Base-by-base conservation (phyloP, 2,329 filamentous ascomycete species). In the Stagonosporopsis rhizophila region DNA sequence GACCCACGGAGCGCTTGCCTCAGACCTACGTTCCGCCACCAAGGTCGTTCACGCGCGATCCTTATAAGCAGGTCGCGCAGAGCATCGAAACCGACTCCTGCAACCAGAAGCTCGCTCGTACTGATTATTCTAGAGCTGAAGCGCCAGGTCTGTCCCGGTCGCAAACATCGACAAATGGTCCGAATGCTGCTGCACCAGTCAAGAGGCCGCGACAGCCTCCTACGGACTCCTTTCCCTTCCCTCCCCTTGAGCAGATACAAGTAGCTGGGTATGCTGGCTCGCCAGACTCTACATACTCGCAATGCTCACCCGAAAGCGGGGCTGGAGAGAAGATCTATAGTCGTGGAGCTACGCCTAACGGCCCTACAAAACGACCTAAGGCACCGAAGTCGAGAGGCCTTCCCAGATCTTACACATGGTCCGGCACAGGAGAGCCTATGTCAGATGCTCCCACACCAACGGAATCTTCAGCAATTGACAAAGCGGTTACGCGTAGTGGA, bases 401-500 rank as follows among this genome's bases (percentile, higher is more conserved):
- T 19, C 62, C 71, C 6, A 67, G 73, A 47, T 76, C 74, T 19
- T 67, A 77, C 25, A 77, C 75, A 5, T 76, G 75, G 75, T 74
- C 73, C 28, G 73, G 69, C 32, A 54, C 61, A 30, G 69, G 61
- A 27, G 74, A 74, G 49, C 64, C 66, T 4, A 71, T 71, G 64
- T 74, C 73, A 34, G 74, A 75, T 60, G 67, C 66, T 11, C 61
- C 67, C 23, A 60, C 57, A 6, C 65, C 71, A 27, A 58, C 59
- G 19, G 70, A 74, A 9, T 32, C 40, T 20, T 19, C 23, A 17
- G 40, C 28, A 2, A 42, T 22, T 22, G 48, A 56, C 2, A 42
- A 37, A 15, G 56, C 56, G 12, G 64, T 65, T 25, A 65, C 67
- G 53, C 75, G 80, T 52, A 81, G 78, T 69, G 82, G 75, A 64